phyloP scores from a whole-genome alignment of 2,329 filamentous ascomycete species.

The Fusarium sp. region DNA sequence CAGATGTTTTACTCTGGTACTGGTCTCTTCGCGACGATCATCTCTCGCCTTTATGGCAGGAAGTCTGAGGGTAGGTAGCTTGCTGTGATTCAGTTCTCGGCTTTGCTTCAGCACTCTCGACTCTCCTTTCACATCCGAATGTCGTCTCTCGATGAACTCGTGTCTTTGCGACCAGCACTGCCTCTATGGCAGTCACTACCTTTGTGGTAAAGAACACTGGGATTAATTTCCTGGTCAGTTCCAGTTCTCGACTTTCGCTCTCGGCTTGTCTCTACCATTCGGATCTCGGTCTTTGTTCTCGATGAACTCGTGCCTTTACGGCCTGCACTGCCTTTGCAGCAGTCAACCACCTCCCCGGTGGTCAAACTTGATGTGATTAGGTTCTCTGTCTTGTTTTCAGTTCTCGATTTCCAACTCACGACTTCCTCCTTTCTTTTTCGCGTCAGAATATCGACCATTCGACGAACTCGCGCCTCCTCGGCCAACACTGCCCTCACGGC shows the following conservation, averaged over 20 bases:
- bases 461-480: background rate
- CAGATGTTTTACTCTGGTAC: background rate
- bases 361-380: background rate
- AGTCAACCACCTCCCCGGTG: background rate
- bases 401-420: background rate
- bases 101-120: background rate
- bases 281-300: background rate
- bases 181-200: background rate
- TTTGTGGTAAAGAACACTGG: background rate
- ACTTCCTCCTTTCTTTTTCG: background rate
- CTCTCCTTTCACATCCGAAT: background rate
- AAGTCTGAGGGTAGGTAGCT: background rate
- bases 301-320: background rate
- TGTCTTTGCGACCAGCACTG: background rate
- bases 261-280: background rate
- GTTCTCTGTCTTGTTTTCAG: background rate
- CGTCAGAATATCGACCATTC: background rate
- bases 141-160: background rate
- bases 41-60: background rate
- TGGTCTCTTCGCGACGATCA: background rate
- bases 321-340: background rate
- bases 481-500: background rate
- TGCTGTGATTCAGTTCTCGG: background rate
- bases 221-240: background rate
- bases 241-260: background rate